Base-by-base conservation (phyloP, 768 basidiomycete genomes). In the Sutorius australiensis region DNA sequence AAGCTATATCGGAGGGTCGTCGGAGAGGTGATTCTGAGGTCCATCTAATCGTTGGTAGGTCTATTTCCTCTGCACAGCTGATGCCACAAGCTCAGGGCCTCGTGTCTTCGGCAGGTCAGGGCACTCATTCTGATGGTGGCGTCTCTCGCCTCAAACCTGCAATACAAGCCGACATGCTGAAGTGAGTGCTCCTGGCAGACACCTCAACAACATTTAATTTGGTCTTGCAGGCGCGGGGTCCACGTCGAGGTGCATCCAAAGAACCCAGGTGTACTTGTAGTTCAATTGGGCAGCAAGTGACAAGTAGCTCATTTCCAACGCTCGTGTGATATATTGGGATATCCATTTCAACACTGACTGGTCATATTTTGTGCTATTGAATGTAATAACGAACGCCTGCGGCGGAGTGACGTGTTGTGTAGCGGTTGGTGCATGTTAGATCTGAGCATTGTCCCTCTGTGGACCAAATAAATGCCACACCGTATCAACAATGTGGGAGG, bases 111-210 rank as follows among this genome's bases (percentile, higher is more conserved):
- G n/a, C 14, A 89, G 89, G 89, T 13, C 95, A 93, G 72, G 94
- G 94, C 9, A 76, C 88, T 32, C 95, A 98, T 70, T 91, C 89
- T n/a, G 73, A 77, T 34, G 78, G 80, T 5, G 85, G 88, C 39
- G 73, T 81, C 7, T 82, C 89, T 6, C 95, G 91, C 69, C 78
- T 98, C 62, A 93, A 87, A 65, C 95, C 95, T 24, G 94, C 93
- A 7, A 86, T 98, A 53, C 86, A 91, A 67, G 80, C 85, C 9
- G 73, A 92, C 33, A 87, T 97, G 80, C 73, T 75, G 58, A 87
- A 81, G 89, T 91, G 61, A 51, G 80, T 62, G 21, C 47, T 27
- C 34, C 6, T 13, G 30, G 14, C 19, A 19, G 12, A 12, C 36
- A 3, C 4, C 10, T 50, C 42, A 6, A 9, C 21, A 3, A 19